Evolutionary conservation across 2,329 filamentous ascomycete genomes (phyloP), one percentile per base, ranked within the genome.

Genomic region (Aspergillus luchuensis): DNA sequence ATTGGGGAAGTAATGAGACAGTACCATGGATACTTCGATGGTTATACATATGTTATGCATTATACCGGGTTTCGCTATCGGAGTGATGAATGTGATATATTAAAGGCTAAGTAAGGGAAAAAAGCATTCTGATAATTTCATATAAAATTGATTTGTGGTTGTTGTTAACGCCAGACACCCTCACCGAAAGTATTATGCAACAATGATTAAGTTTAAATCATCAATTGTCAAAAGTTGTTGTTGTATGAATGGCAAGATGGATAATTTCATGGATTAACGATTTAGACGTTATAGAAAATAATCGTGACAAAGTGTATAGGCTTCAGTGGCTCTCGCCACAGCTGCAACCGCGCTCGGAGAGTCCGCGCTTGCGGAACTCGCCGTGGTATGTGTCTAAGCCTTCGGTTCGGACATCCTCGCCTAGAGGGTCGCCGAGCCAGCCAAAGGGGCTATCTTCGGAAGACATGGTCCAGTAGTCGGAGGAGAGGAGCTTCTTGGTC

Each of bases 401-500:
- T 5, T 79, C 77, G 1, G 74, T 72, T 10, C 72, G 71, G 36
- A 79, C 66, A 36, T 75, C 67, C n/a, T 72, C 69, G 54, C 72
- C 73, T 2, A 77, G 65, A 1, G 74, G 75, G 39, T 76, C 66
- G 13, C 79, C 79, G 73, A 81, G 71, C 79, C 79, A 81, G 38
- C 63, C 59, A 60, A 69, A 72, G 17, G 66, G 63, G 5, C 65
- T 67, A 50, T 66, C 67, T 23, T 65, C 60, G 39, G 30, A 55
- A 17, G 61, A 52, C 13, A 66, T 47, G 36, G 51, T 56, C 69
- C 70, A 72, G 28, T 63, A 65, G 36, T 60, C 62, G 5, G 69
- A 64, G 4, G 69, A 60, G 67, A 82, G 84, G 48, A 99, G 79
- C 75, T 95, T 88, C 70, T 86, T 80, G 0, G 93, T 97, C 58